A percentile compares a stretch with the other conserved stretches of the same genome.
Conservation (phyloP, 1,139 yeast genomes). For the Lodderomyces orthopsilosis region DNA sequence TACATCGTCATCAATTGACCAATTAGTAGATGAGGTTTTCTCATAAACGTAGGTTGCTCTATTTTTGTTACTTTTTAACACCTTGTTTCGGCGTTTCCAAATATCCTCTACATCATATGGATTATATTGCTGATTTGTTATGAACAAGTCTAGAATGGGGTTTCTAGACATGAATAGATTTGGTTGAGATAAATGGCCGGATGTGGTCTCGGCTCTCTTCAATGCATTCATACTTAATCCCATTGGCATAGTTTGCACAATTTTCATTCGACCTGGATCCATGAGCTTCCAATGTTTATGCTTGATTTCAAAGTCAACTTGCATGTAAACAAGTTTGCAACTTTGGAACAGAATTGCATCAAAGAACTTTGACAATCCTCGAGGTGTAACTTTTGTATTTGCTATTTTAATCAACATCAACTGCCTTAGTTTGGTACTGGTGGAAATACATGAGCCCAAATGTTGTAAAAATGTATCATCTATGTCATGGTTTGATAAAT, state of each 20-base stretch:
- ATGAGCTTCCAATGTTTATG: neutral
- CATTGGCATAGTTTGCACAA: conserved; percentile 18
- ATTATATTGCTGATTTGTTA: conserved; percentile 1
- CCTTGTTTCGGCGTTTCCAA: conserved; percentile 7
- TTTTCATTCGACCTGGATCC: conserved; percentile 12
- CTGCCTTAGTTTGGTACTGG: conserved; percentile 20
- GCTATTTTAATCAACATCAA: conserved; percentile 25
- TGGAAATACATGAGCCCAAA: conserved; percentile 23
- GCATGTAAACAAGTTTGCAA: neutral
- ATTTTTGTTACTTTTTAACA: neutral
- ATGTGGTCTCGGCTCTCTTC: neutral
- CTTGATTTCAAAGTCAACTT: neutral
- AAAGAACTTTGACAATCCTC: conserved; percentile 3
- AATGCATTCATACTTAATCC: conserved; percentile 24
- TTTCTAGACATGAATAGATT: neutral
- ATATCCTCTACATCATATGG: neutral
- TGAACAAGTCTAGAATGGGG: conserved; percentile 4
- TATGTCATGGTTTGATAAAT: conserved; percentile 28
- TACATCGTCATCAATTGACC: neutral
- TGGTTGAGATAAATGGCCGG: neutral
- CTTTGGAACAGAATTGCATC: neutral
- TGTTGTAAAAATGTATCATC: conserved; percentile 33
- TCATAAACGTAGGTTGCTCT: conserved; percentile 6
- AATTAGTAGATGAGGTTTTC: neutral
- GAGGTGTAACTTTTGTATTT: conserved; percentile 11